Conservation (phyloP, 495 filamentous ascomycete genomes). For the Aspergillus sclerotiicarbonarius region DNA sequence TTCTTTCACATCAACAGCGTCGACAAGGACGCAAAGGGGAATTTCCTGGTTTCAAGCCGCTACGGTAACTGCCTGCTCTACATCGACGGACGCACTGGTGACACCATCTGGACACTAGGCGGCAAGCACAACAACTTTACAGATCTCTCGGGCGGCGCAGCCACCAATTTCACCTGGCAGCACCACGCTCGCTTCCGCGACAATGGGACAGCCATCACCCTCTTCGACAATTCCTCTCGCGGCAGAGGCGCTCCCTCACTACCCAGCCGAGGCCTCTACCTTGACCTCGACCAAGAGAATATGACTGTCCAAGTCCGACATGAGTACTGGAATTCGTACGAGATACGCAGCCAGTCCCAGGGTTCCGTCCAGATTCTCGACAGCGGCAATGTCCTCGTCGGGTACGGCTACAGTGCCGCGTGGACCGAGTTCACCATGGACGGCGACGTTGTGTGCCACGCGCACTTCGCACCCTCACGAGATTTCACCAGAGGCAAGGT, state of each 20-base stretch:
- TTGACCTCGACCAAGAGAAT: conserved; percentile 39
- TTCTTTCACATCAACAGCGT: conserved; percentile 50
- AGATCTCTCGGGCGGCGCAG: conserved; percentile 33
- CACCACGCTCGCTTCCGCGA: conserved; percentile 37
- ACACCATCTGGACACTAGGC: conserved; percentile 42
- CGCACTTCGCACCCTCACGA: conserved; percentile 31
- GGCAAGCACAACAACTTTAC: conserved; percentile 43
- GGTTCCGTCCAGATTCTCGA: conserved; percentile 46
- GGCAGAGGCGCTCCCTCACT: conserved; percentile 23
- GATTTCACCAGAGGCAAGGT: conserved; percentile 26
- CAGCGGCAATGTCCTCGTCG: conserved; percentile 46
- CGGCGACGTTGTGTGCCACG: conserved; percentile 31
- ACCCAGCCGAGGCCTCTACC: conserved; percentile 38
- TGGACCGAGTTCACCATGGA: conserved; percentile 45
- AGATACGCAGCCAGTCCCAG: conserved; percentile 39
- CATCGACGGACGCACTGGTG: conserved; percentile 31
- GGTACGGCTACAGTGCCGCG: conserved; percentile 47
- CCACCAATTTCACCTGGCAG: conserved; percentile 46
- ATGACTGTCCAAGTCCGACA: conserved; percentile 38
- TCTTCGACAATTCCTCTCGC: conserved; percentile 36
- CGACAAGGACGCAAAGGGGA: conserved; percentile 39
- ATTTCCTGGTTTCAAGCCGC: conserved; percentile 45
- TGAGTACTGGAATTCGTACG: conserved; percentile 33
- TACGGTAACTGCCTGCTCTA: conserved; percentile 38
- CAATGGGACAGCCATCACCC: conserved; percentile 28